Evolutionary conservation across 2,329 filamentous ascomycete species (phyloP).

Genomic region (Tolypocladium tundrense): DNA sequence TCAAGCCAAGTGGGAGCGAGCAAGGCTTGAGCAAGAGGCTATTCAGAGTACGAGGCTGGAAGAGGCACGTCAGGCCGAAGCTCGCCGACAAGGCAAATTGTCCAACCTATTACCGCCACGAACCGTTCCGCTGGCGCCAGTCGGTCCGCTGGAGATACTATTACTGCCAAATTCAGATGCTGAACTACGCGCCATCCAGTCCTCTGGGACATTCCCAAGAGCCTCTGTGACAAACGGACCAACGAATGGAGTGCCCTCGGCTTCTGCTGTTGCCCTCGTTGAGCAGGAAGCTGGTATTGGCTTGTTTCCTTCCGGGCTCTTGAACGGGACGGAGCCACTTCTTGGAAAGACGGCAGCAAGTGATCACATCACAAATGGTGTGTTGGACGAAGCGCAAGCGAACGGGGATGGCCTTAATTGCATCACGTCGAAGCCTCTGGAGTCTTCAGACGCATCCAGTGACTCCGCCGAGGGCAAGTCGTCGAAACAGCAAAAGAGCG

Average conservation of each 20-base stretch:
- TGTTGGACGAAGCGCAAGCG: background rate
- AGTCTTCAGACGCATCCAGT: slow-evolving; percentile 8
- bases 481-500: slow-evolving; percentile 47
- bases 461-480: slow-evolving; percentile 11
- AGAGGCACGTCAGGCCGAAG: slow-evolving; percentile 27
- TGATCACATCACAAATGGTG: background rate
- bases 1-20: slow-evolving; percentile 82
- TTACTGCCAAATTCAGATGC: slow-evolving; percentile 44
- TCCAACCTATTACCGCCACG: background rate
- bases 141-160: slow-evolving; percentile 35
- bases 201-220: background rate
- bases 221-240: background rate
- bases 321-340: background rate
- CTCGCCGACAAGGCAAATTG: slow-evolving; percentile 7
- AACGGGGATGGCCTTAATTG: background rate
- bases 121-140: slow-evolving; percentile 20
- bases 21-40: slow-evolving; percentile 74
- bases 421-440: background rate
- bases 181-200: slow-evolving; percentile 16
- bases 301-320: background rate
- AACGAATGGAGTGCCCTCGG: background rate
- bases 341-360: background rate
- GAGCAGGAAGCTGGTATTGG: background rate
- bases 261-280: background rate
- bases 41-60: slow-evolving; percentile 57